Evolutionary conservation across 257 asterid species (phyloP).

Genomic region (Oldenlandia corymbosa): DNA sequence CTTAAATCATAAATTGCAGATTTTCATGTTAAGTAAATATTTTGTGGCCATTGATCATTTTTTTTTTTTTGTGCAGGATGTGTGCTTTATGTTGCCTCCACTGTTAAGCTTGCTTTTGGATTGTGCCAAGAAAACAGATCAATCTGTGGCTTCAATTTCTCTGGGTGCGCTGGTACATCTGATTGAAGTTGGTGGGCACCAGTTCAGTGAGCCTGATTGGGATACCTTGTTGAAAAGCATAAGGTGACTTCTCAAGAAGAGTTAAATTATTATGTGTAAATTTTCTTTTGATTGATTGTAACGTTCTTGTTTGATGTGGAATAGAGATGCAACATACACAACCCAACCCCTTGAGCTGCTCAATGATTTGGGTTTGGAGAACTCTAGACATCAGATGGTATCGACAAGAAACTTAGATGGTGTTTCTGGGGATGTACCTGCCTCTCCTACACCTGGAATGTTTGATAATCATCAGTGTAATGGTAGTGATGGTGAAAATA

Average conservation of each 20-base stretch:
- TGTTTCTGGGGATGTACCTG: slow-evolving; percentile 30
- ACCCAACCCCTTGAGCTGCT: slow-evolving; percentile 99
- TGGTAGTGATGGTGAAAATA: slow-evolving; percentile 51
- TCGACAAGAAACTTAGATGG: slow-evolving; percentile 45
- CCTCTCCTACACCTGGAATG: slow-evolving; percentile 27
- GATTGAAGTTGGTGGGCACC: slow-evolving; percentile 98
- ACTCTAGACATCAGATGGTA: slow-evolving; percentile 40
- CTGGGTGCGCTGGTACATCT: slow-evolving; percentile 97
- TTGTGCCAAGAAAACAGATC: slow-evolving; percentile 97
- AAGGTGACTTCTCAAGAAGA: slow-evolving; percentile 40
- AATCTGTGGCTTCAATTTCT: slow-evolving; percentile 89
- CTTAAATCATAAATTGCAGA: background rate
- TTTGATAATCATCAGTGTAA: slow-evolving; percentile 28
- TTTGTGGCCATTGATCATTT: background rate
- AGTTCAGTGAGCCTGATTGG: slow-evolving; percentile 88
- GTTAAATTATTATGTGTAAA: slow-evolving; percentile 1
- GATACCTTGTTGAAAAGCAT: slow-evolving; percentile 90
- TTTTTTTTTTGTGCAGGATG: slow-evolving; percentile 54
- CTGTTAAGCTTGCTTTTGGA: slow-evolving; percentile 88
- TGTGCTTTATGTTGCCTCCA: slow-evolving; percentile 94
- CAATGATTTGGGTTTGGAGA: slow-evolving; percentile 73
- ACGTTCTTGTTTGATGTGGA: slow-evolving; percentile 23
- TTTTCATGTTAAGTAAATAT: background rate
- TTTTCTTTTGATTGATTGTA: slow-evolving; percentile 14
- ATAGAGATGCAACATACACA: slow-evolving; percentile 92